Evolutionary conservation across 2,329 filamentous ascomycete genomes (phyloP).

Genomic region (Diplodia sapinea): DNA sequence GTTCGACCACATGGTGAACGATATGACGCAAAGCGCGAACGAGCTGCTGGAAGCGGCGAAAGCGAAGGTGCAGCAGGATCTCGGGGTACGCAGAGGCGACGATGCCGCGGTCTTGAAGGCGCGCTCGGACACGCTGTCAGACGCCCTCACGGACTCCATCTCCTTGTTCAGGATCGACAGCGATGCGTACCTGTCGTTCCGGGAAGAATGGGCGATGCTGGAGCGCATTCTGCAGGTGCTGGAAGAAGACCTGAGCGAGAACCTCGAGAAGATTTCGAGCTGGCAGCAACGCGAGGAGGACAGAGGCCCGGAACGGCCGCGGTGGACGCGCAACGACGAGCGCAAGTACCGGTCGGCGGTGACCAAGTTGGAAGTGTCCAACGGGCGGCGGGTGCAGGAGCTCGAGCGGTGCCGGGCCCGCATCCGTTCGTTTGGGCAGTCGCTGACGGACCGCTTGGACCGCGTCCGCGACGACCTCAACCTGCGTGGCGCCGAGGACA

Average conservation of each 20-base stretch:
- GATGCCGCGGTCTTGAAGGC: not conserved
- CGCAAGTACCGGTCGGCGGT: slow-evolving; percentile 40
- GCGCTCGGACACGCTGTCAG: slow-evolving; percentile 7
- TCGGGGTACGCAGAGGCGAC: not conserved
- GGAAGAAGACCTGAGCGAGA: slow-evolving; percentile 35
- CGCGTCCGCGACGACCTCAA: slow-evolving; percentile 35
- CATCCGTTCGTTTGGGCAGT: slow-evolving; percentile 33
- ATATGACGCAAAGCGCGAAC: slow-evolving; percentile 27
- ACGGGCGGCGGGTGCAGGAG: slow-evolving; percentile 23
- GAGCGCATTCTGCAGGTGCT: slow-evolving; percentile 36
- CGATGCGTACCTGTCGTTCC: slow-evolving; percentile 18
- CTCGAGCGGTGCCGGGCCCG: not conserved
- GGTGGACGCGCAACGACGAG: slow-evolving; percentile 45
- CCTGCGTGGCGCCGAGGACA: slow-evolving; percentile 38
- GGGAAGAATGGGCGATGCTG: slow-evolving; percentile 34
- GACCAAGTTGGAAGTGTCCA: slow-evolving; percentile 31
- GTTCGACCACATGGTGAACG: slow-evolving; percentile 35
- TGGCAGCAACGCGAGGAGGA: slow-evolving; percentile 40
- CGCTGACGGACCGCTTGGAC: slow-evolving; percentile 35
- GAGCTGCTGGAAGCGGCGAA: slow-evolving; percentile 6
- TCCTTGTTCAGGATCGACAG: slow-evolving; percentile 22
- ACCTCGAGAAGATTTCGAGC: slow-evolving; percentile 35
- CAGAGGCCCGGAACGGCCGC: slow-evolving; percentile 38
- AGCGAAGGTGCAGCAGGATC: not conserved
- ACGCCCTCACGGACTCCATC: slow-evolving; percentile 15